A percentile compares a stretch with the other conserved stretches of the same genome.
Conservation (phyloP, 2,329 filamentous ascomycete genomes). For the Paradendryphiella salina region DNA sequence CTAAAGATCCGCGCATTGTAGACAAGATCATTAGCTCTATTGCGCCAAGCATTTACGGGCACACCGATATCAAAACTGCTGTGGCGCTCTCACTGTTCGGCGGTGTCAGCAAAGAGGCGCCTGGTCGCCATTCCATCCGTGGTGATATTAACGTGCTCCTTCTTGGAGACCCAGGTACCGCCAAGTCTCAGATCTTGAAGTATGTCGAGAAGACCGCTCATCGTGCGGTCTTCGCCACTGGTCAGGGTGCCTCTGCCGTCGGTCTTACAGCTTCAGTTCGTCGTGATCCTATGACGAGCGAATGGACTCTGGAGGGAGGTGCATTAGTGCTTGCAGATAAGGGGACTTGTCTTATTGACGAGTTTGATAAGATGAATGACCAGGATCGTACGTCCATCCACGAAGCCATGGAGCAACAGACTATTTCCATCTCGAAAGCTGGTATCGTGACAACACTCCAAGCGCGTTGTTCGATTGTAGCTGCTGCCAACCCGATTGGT, state of each 20-base stretch:
- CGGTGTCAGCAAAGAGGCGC: conserved; percentile 88
- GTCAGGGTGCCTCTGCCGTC: conserved; percentile 94
- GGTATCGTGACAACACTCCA: conserved; percentile 97
- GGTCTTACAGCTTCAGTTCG: conserved; percentile 97
- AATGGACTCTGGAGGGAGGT: conserved; percentile 97
- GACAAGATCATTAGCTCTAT: conserved; percentile 93
- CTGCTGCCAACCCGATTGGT: conserved; percentile 93
- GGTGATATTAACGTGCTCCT: conserved; percentile 98
- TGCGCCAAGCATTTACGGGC: conserved; percentile 95
- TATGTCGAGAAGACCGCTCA: conserved; percentile 98
- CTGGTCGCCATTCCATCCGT: conserved; percentile 85
- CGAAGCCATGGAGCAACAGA: conserved; percentile 99
- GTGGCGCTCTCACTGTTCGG: conserved; percentile 93
- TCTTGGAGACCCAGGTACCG: conserved; percentile 94
- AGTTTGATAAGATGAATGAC: conserved; percentile 99
- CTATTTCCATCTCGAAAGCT: conserved; percentile 97
- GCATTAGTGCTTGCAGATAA: conserved; percentile 93
- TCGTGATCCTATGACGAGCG: conserved; percentile 89
- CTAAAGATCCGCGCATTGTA: conserved; percentile 85
- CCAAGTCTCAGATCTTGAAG: conserved; percentile 96
- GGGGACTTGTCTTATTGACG: conserved; percentile 94
- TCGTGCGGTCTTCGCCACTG: conserved; percentile 94
- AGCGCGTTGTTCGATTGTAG: conserved; percentile 93
- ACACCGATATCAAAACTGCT: conserved; percentile 95
- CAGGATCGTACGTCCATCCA: conserved; percentile 97